Conservation (phyloP, 805 yeast genomes). For the Metschnikowia bowlesiae region DNA sequence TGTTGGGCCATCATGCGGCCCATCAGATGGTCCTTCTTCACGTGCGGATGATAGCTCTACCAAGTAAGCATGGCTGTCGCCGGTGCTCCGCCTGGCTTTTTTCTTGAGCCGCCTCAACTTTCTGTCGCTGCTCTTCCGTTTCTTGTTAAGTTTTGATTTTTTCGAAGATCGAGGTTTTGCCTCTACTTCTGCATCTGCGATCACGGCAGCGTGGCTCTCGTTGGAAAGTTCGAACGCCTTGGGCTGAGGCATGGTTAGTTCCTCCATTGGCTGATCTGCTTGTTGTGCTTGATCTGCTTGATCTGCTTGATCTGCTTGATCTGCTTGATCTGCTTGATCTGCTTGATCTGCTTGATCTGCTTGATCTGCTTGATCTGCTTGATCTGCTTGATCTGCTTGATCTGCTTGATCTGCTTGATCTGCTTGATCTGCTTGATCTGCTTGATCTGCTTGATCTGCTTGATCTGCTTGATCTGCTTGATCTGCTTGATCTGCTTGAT, state of each 20-base stretch:
- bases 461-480: no score
- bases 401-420: no score
- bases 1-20: background rate
- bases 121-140: slow-evolving; percentile 1
- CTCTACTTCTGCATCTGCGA: background rate
- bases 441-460: no score
- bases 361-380: no score
- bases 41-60: background rate
- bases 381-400: no score
- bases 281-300: background rate
- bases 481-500: no score
- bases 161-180: background rate
- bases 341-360: no score
- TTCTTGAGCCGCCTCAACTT: background rate
- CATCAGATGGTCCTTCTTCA: background rate
- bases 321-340: no score
- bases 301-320: no score
- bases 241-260: background rate
- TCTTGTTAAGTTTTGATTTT: slow-evolving; percentile 6
- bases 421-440: no score
- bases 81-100: background rate
- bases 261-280: background rate
- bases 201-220: background rate
- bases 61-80: background rate
- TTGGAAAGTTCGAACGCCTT: background rate